Evolutionary conservation across 2,329 filamentous ascomycete genomes (phyloP).

Genomic region (Verticillium longisporum): DNA sequence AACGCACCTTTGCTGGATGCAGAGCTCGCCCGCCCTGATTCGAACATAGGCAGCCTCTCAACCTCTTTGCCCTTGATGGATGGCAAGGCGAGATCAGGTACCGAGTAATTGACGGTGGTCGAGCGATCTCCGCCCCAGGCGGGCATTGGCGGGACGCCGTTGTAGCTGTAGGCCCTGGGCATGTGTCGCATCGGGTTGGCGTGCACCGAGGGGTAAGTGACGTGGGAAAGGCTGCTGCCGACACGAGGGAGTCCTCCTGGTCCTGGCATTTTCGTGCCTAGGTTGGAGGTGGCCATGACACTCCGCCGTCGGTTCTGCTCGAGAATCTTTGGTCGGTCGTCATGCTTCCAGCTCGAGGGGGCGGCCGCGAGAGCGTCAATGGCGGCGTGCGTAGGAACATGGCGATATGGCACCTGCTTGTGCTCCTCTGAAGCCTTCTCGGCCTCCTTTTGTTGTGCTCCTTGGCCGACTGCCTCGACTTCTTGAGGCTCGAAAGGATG

Average conservation of each 20-base stretch:
- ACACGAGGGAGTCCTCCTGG: constrained; percentile 28
- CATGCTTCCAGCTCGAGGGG: constrained; percentile 41
- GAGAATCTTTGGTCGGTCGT: constrained; percentile 39
- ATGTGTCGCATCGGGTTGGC: constrained; percentile 29
- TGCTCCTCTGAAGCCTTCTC: constrained; percentile 34
- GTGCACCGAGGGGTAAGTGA: constrained; percentile 37
- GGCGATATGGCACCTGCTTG: constrained; percentile 34
- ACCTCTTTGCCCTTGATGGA: constrained; percentile 38
- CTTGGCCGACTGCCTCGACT: constrained; percentile 47
- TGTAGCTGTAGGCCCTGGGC: constrained; percentile 37
- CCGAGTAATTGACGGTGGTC: constrained; percentile 21
- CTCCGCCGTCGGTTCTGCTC: constrained; percentile 44
- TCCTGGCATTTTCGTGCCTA: constrained; percentile 28
- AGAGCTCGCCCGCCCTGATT: constrained; percentile 26
- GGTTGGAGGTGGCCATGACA: constrained; percentile 34
- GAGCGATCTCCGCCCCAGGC: constrained; percentile 19
- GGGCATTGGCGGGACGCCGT: constrained; percentile 23
- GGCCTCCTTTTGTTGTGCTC: constrained; percentile 39
- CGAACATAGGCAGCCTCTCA: constrained; percentile 21
- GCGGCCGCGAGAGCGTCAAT: constrained; percentile 49
- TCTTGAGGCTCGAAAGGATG: constrained; percentile 47
- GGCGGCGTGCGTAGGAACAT: constrained; percentile 56
- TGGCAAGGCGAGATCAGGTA: constrained; percentile 15
- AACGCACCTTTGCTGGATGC: constrained; percentile 28
- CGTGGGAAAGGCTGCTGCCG: constrained; percentile 37